phyloP scores from a whole-genome alignment of 1,284 basidiomycete genomes.

The Boletus coffeatus region DNA sequence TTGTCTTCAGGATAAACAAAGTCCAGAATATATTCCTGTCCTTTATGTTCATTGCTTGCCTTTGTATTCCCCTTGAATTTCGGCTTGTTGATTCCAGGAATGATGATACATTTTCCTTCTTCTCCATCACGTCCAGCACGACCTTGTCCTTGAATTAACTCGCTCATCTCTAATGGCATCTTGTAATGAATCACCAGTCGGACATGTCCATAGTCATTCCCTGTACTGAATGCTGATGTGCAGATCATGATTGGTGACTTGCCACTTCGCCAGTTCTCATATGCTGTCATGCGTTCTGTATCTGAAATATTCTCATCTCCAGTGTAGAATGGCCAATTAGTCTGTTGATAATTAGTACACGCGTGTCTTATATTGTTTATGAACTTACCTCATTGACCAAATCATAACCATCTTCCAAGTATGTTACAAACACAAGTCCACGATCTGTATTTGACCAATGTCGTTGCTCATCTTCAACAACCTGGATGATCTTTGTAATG shows the following conservation, averaged over 20 bases:
- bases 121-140: background rate
- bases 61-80: background rate
- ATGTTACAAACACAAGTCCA: background rate
- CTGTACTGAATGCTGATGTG: background rate
- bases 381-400: background rate
- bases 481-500: background rate
- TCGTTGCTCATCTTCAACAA: background rate
- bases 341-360: background rate
- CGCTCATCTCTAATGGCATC: background rate
- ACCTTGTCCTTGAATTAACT: background rate
- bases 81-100: background rate
- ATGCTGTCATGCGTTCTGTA: background rate
- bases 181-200: background rate
- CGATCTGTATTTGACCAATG: background rate
- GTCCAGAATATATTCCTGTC: background rate
- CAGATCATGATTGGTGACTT: background rate
- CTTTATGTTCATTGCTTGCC: background rate
- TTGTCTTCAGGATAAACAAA: background rate
- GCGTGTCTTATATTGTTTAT: background rate
- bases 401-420: background rate
- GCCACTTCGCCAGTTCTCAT: background rate
- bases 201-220: background rate
- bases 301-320: background rate
- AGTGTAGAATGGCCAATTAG: background rate
- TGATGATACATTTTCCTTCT: background rate